phyloP scores from a whole-genome alignment of 495 filamentous ascomycete species.

The Pseudoneurospora amorphoporcata region DNA sequence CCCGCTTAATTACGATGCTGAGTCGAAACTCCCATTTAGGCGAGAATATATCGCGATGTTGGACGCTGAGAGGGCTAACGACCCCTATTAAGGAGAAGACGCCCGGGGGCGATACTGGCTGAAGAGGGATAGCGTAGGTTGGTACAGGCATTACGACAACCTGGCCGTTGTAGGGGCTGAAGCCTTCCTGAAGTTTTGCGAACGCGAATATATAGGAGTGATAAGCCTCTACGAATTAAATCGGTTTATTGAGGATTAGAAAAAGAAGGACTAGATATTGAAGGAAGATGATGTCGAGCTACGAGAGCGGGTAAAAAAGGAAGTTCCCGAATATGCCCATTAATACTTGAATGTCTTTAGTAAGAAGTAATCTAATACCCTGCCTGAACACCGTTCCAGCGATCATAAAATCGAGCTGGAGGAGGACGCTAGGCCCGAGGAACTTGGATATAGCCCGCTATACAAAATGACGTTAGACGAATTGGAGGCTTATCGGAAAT shows the following conservation, averaged over 20 bases:
- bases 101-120: not conserved
- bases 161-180: not conserved
- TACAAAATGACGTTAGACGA: slow-evolving; percentile 20
- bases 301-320: not conserved
- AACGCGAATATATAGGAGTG: not conserved
- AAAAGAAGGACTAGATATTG: not conserved
- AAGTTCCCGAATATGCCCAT: not conserved
- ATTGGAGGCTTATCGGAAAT: slow-evolving; percentile 9
- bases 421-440: not conserved
- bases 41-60: not conserved
- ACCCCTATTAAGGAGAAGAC: not conserved
- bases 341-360: not conserved
- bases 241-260: not conserved
- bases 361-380: no score
- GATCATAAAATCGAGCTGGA: not conserved
- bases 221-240: not conserved
- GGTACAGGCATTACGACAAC: not conserved
- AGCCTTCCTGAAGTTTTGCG: not conserved
- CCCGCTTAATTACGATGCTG: no score
- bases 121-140: no score
- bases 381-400: no score
- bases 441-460: slow-evolving; percentile 6
- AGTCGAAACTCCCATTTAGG: no score
- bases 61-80: not conserved
- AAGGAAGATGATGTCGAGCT: not conserved